Evolutionary conservation across 345 rosid genomes (phyloP), one percentile per base, ranked within the genome.

Genomic region (Iberis pinnata): DNA sequence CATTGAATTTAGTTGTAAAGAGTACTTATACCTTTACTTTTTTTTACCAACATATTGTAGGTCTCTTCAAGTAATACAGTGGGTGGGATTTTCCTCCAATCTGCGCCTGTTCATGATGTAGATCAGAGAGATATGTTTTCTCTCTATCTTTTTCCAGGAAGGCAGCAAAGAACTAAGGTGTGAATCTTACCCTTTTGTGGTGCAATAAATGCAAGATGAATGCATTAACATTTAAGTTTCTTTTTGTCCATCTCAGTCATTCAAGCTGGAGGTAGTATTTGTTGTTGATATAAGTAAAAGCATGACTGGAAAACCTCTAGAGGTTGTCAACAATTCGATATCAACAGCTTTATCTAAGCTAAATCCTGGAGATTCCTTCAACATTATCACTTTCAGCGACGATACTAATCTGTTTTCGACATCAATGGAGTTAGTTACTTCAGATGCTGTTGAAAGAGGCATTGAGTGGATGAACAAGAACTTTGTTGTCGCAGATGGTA

Each of bases 281-380:
- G 72, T 85, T 65, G 78, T 88, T 72, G 98, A 92, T 64, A 75
- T 83, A 66, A 92, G 96, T 75, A 81, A 71, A 69, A 92, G 98
- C 71, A 88, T 92, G 96, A 58, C 39, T 57, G 93, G 95, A 60
- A 81, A 65, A 74, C 72, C 80, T 38, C 80, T 92, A 14, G 84
- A 76, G 78, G 77, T 65, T 62, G 78, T 82, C 12, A 78, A 80
- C 67, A 74, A 53, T 57, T 95, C 89, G 15, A 43, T 92, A 70
- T 61, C 67, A 31, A 51, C 67, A 32, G 78, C 86, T 11, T 78
- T 92, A 41, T 59, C 63, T 49, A 67, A 71, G 72, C 86, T 88
- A 49, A 73, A 57, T 66, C 71, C 79, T 11, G 76, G 65, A 53
- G 98, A 92, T 83, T 76, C 85, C 53, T 92, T 88, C 75, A 81